Evolutionary conservation across 768 basidiomycete species (phyloP), one percentile per base, ranked within the genome.

Genomic region (Xanthoconium stramineum): DNA sequence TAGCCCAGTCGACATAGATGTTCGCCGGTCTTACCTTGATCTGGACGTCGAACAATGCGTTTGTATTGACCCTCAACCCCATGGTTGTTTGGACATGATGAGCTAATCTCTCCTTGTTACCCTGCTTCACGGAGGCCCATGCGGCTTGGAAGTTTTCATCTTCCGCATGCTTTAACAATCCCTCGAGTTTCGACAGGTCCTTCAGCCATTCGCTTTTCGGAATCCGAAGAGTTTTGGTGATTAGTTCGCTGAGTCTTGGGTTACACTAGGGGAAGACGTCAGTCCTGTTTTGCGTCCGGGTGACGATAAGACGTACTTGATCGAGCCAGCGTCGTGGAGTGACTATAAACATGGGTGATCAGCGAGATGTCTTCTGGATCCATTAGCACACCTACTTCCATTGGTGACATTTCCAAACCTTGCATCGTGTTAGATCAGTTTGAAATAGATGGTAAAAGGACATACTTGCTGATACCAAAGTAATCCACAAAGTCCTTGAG

Each of bases 241-340:
- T 94, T 51, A 99, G 87, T 10, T 79, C 76, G 61, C 90, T 89
- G 42, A 98, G 82, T 45, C 82, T 78, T 10, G 94, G 93, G 76
- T 99, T 99, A 79, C 94, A 95, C 83, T 71, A n/a, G 17, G 5
- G n/a, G 13, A 38, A 13, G 10, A 32, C 9, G 33, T 71, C 29
- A 62, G 39, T 24, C 19, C 8, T 8, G 5, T 40, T 17, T 15
- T 14, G 36, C n/a, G 37, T 30, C 38, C 8, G 2, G 24, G 11
- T 11, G 33, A 44, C 9, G 20, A 45, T 20, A 24, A 38, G n/a
- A 59, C 61, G 7, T 54, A 82, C 82, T 69, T 89, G 89, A 62
- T 93, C 88, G 48, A 95, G 83, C 92, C 91, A 97, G 60, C 96
- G 84, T 60, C 96, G 89, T 47, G 91, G 93, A 20, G 94, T 97